Evolutionary conservation across 176 grass and related monocot genomes (phyloP).

Genomic region (Zizania latifolia): DNA sequence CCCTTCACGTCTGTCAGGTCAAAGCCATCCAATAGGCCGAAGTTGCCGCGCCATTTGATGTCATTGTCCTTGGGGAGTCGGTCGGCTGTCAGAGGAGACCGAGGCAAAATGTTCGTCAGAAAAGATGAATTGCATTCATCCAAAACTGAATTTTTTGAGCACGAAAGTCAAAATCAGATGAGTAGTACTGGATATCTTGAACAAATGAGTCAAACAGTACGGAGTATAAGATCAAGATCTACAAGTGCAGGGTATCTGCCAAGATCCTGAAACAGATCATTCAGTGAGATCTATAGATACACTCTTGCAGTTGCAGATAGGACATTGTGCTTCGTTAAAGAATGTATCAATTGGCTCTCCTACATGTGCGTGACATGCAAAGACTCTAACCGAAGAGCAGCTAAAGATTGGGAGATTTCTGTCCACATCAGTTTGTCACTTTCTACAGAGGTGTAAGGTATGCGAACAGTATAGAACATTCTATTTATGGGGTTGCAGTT

Average conservation of each 20-base stretch:
- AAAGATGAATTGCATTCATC: not conserved
- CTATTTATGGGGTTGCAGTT: conserved; percentile 31
- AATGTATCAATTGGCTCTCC: conserved; percentile 20
- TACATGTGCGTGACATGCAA: conserved; percentile 17
- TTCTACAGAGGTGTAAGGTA: conserved; percentile 6
- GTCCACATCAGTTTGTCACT: conserved; percentile 8
- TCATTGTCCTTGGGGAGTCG: conserved; percentile 85
- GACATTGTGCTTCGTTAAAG: not conserved
- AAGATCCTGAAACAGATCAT: not conserved
- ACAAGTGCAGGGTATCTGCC: not conserved
- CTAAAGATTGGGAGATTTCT: not conserved
- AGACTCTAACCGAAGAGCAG: conserved; percentile 21
- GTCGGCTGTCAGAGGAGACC: conserved; percentile 53
- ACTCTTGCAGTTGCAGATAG: not conserved
- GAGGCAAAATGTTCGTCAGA: not conserved
- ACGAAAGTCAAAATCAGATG: not conserved
- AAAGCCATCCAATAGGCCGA: conserved; percentile 58
- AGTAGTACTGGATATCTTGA: not conserved
- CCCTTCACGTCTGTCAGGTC: conserved; percentile 56
- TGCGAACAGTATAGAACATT: conserved; percentile 28
- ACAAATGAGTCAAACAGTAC: not conserved
- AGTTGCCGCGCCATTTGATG: conserved; percentile 71
- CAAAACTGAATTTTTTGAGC: not conserved
- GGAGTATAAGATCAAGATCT: not conserved
- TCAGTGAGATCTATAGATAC: not conserved